Percentiles rank a stretch among this genome's conserved stretches.
Evolutionary conservation across 1,284 basidiomycete genomes (phyloP).

Genomic region (Megacollybia platyphylla): DNA sequence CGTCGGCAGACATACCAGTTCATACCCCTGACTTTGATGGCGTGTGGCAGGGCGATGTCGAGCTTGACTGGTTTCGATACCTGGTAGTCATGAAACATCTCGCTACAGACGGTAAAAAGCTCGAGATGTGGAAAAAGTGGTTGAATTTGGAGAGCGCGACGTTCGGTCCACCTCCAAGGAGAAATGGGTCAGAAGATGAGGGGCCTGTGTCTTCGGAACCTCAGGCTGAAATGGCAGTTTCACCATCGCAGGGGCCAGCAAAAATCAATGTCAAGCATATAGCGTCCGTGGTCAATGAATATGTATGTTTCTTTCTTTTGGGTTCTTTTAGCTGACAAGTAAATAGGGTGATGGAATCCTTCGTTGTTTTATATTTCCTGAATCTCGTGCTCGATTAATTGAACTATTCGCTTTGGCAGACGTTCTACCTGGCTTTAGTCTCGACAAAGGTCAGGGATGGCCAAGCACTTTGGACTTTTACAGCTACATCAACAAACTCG

Average conservation of each 20-base stretch:
- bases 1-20: too few species aligned
- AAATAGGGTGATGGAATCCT: background rate
- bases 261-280: background rate
- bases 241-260: background rate
- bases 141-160: background rate
- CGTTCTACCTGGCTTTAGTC: background rate
- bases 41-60: background rate
- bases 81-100: background rate
- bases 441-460: background rate
- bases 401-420: background rate
- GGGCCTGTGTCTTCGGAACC: background rate
- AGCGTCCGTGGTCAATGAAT: background rate
- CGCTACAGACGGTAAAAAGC: background rate
- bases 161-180: background rate
- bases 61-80: background rate
- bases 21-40: background rate
- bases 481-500: background rate
- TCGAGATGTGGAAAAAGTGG: background rate
- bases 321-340: background rate
- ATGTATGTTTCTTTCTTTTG: background rate
- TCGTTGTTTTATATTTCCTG: background rate
- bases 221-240: background rate
- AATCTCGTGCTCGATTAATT: background rate
- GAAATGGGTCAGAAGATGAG: background rate
- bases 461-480: background rate